Base-by-base conservation (phyloP, 2,329 filamentous ascomycete species). In the Aspergillus sp. region DNA sequence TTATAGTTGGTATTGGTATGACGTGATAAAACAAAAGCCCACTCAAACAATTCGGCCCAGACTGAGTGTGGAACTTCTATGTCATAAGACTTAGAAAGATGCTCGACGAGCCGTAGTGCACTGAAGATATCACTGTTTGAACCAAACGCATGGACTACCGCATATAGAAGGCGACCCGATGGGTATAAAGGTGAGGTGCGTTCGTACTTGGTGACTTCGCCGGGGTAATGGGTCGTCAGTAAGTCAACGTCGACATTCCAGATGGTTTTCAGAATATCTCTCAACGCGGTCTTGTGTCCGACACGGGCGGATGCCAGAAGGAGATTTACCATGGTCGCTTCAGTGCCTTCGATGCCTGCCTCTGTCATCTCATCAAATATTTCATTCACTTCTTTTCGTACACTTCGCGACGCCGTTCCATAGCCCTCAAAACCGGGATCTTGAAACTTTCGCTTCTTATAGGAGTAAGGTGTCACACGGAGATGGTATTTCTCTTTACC, bases 71-170 rank as follows among this genome's bases (percentile, higher is more conserved):
- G 74, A 39, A 93, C 84, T 1, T 76, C 61, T 23, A 93, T 74
- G 1, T 75, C 62, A 71, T 89, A 90, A 6, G 77, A 76, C 1
- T 74, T 74, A 0, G 89, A 87, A 48, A 93, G 70, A 64, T 84
- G 84, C 58, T 89, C 81, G 12, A 92, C 74, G 0, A 89, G 66
- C 41, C 82, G 79, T 24, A 88, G 67, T 12, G 85, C 89, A 2
- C 80, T 77, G 1, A 79, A 69, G 4, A 91, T 78, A 55, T 87
- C 80, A 48, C 83, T 86, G 71, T 88, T 90, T 60, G 80, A 81
- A n/a, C 88, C 84, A 61, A 88, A 90, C 1, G 80, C 78, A 67
- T 91, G 86, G 6, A 88, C 87, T n/a, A 93, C 75, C 8, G 87
- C 82, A 55, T 84, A 78, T 21, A 93, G 78, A 0, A 93, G 77